Percentiles rank a stretch among this genome's conserved stretches.
Evolutionary conservation across 345 rosid genomes (phyloP).

Genomic region (Eucalyptus sp.): DNA sequence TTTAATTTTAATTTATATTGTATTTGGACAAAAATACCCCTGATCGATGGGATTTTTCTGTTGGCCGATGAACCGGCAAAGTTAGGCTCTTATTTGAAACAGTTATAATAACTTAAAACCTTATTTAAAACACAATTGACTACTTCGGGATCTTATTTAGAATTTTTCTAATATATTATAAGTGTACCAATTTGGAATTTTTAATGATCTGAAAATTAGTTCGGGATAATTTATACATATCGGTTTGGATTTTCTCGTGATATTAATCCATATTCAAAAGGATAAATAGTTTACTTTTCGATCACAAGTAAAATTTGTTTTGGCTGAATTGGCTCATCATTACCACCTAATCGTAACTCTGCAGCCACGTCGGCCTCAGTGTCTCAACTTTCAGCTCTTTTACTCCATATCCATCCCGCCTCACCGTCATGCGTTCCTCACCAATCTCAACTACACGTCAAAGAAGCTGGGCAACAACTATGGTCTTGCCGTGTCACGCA

Average conservation of each 20-base stretch:
- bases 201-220: accelerated
- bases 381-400: constrained; percentile 6
- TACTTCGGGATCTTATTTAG: accelerated
- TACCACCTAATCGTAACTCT: too few species aligned
- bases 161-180: too few species aligned
- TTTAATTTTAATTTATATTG: too few species aligned
- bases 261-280: too few species aligned
- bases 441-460: not conserved
- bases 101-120: accelerated
- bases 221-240: too few species aligned
- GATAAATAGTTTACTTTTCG: accelerated
- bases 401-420: not conserved
- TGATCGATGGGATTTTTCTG: too few species aligned
- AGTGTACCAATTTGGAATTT: accelerated
- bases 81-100: accelerated
- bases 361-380: not conserved
- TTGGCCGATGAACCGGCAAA: accelerated
- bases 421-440: not conserved
- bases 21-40: too few species aligned
- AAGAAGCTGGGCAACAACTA: constrained; percentile 7
- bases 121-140: too few species aligned
- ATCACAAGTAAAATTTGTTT: accelerated
- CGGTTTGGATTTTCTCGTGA: too few species aligned
- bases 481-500: not conserved
- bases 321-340: too few species aligned